phyloP scores from a whole-genome alignment of 2,329 filamentous ascomycete species.

The Penicillium vulpinum region DNA sequence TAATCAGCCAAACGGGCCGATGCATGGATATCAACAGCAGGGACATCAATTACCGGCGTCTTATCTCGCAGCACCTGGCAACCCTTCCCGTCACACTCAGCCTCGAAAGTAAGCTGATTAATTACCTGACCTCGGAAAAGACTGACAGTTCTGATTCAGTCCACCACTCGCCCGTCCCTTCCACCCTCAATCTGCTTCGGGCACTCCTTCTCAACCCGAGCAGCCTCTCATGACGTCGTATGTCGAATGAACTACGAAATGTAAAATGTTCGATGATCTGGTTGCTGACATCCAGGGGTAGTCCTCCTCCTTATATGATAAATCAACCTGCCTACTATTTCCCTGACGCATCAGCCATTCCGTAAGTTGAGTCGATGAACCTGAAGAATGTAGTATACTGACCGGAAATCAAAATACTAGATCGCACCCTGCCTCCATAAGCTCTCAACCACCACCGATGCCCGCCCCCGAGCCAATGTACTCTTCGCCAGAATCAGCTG shows the following conservation, averaged over 20 bases:
- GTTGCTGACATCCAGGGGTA: constrained; percentile 17
- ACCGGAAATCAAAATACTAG: constrained; percentile 4
- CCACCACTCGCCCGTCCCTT: constrained; percentile 16
- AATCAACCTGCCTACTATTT: constrained; percentile 39
- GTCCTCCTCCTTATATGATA: constrained; percentile 36
- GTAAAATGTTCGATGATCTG: neutral
- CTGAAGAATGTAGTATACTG: constrained; percentile 3
- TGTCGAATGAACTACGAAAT: constrained; percentile 5
- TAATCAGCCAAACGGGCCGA: constrained; percentile 21
- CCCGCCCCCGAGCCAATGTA: constrained; percentile 28
- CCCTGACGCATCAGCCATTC: constrained; percentile 30
- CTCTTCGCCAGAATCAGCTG: constrained; percentile 28
- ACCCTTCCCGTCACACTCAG: constrained; percentile 14
- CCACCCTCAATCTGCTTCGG: constrained; percentile 13
- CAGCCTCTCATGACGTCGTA: constrained; percentile 22
- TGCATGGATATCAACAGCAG: constrained; percentile 17
- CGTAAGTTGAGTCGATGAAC: constrained; percentile 24
- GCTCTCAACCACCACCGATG: constrained; percentile 28
- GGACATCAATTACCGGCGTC: constrained; percentile 12
- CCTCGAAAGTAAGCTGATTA: constrained; percentile 17
- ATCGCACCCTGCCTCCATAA: constrained; percentile 29
- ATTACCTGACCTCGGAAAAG: neutral
- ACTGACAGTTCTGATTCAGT: constrained; percentile 12
- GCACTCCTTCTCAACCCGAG: constrained; percentile 7
- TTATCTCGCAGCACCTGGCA: constrained; percentile 13